phyloP scores from a whole-genome alignment of 2,329 filamentous ascomycete genomes.

The Ophiosphaerella narmari region DNA sequence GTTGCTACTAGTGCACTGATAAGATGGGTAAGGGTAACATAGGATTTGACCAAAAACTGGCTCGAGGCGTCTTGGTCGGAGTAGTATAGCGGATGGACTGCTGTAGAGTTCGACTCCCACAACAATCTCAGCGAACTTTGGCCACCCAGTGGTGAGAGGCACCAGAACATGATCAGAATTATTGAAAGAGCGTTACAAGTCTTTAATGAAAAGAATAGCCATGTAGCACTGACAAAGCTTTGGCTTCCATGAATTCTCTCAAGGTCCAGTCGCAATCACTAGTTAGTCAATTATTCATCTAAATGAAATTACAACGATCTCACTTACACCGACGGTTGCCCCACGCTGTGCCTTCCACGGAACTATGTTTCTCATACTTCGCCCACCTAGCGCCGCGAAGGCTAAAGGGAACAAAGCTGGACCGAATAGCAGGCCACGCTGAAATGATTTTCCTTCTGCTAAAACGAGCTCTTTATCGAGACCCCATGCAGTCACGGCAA shows the following conservation, averaged over 20 bases:
- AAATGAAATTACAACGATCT: not conserved
- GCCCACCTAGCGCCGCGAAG: conserved; percentile 1
- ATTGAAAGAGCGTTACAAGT: not conserved
- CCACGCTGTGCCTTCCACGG: not conserved
- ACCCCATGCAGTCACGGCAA: not conserved
- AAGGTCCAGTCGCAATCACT: not conserved
- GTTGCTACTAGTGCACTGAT: not conserved
- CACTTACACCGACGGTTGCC: not conserved
- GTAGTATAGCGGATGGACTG: not conserved
- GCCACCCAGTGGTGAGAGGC: conserved; percentile 2
- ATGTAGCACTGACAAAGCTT: conserved; percentile 3
- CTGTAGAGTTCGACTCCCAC: not conserved
- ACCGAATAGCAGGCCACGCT: not conserved
- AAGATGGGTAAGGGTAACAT: not conserved
- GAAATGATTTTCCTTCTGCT: not conserved
- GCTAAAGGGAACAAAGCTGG: conserved; percentile 1
- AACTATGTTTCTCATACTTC: conserved; percentile 1
- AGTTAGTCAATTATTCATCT: not conserved
- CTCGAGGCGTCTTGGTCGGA: too few relatives aligned
- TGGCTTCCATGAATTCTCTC: conserved; percentile 2
- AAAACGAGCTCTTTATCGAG: not conserved
- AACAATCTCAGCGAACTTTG: conserved; percentile 4
- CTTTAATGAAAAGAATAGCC: not conserved
- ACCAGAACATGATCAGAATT: conserved; percentile 1
- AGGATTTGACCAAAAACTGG: too few relatives aligned